These are phyloP conservation scores for Blastomyces gilchristii DNA, from an alignment of 2,329 filamentous ascomycete species.

Conservation along the genomic window DNA sequence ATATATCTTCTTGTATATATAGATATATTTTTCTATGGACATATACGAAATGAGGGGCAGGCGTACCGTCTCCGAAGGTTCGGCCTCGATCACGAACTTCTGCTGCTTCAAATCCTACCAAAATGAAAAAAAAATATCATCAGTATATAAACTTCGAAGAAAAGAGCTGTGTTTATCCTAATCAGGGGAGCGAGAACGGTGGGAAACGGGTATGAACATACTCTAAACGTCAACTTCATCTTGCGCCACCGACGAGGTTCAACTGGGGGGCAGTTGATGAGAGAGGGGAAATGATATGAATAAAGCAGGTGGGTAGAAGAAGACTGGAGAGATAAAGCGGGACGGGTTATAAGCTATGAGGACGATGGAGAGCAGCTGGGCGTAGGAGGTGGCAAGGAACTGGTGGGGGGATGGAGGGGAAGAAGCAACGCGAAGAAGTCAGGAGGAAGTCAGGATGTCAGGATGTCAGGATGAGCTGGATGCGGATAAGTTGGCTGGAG, in stretches of 20 bases:
- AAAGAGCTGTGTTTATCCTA: background rate
- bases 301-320: background rate
- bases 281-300: background rate
- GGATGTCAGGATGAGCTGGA: background rate
- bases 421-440: too few species aligned
- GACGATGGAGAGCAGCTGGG: background rate
- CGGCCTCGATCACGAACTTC: slow-evolving; percentile 93
- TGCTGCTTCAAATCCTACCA: slow-evolving; percentile 91
- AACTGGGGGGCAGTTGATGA: background rate
- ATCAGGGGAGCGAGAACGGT: background rate
- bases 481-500: background rate
- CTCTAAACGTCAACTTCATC: slow-evolving; percentile 19
- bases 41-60: slow-evolving; percentile 23
- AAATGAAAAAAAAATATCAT: slow-evolving; percentile 6
- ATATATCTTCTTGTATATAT: background rate
- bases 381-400: background rate
- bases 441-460: background rate
- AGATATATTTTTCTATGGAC: too few species aligned
- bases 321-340: background rate
- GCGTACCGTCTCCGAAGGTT: slow-evolving; percentile 80
- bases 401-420: background rate
- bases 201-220: slow-evolving; percentile 6
- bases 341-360: background rate
- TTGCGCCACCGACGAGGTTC: slow-evolving; percentile 7
- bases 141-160: background rate